Percentiles rank a stretch among this genome's conserved stretches.
Conservation (phyloP, 2,329 filamentous ascomycete genomes). For the Neopestalotiopsis sp. region DNA sequence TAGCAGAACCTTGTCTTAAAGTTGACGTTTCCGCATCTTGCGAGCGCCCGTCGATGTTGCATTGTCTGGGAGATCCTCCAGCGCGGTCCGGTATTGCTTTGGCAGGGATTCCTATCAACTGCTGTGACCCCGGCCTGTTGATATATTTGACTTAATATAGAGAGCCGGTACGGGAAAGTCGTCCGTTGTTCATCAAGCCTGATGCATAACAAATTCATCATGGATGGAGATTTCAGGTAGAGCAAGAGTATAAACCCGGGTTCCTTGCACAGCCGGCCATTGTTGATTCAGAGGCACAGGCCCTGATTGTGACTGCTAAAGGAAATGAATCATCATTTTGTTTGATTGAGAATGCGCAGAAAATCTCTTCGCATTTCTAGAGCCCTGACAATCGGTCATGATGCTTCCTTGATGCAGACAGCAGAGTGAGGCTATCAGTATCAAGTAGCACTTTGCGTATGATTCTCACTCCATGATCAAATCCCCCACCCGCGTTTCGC, state of each 20-base stretch:
- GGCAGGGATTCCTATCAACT: neutral
- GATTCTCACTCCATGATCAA: neutral
- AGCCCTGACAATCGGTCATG: neutral
- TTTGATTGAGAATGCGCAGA: neutral
- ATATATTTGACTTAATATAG: conserved; percentile 15
- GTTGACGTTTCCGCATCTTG: conserved; percentile 15
- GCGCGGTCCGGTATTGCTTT: conserved; percentile 9
- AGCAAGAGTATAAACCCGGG: conserved; percentile 13
- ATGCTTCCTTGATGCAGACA: neutral
- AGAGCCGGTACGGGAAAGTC: conserved; percentile 9
- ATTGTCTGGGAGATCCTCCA: conserved; percentile 15
- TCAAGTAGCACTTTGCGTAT: neutral
- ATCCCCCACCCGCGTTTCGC: neutral
- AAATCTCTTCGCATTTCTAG: neutral
- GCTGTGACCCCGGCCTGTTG: conserved; percentile 1
- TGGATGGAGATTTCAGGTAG: conserved; percentile 16
- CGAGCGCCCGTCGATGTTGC: conserved; percentile 13
- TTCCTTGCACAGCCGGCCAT: neutral
- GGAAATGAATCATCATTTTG: neutral
- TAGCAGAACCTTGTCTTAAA: conserved; percentile 15
- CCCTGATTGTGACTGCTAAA: neutral
- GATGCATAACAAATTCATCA: conserved; percentile 11
- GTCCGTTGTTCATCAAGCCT: conserved; percentile 15
- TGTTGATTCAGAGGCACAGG: neutral
- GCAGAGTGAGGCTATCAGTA: conserved; percentile 7